Evolutionary conservation across 768 basidiomycete species (phyloP).

Genomic region (Boletus eberwhitei): DNA sequence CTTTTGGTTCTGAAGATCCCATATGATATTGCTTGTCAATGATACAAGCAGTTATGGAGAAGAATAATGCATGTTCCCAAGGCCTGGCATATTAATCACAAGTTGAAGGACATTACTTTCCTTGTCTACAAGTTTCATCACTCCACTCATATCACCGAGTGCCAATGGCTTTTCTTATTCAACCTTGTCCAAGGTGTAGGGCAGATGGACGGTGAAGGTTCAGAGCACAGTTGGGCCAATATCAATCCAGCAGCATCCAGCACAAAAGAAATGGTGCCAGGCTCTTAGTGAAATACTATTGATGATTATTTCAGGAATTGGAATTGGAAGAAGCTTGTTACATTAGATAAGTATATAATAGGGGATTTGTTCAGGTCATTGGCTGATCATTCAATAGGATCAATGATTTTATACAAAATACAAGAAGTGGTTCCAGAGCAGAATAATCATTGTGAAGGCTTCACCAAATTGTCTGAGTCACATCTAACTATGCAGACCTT

Average conservation of each 20-base stretch:
- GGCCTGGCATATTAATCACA: background rate
- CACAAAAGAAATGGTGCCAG: slow-evolving; percentile 36
- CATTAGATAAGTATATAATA: too few relatives aligned
- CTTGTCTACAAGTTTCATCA: background rate
- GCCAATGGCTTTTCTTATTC: background rate
- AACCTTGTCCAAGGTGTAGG: background rate
- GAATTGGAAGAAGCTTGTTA: background rate
- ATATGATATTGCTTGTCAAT: background rate
- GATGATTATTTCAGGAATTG: background rate
- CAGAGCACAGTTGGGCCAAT: slow-evolving; percentile 37
- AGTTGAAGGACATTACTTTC: background rate
- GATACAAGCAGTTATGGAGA: background rate
- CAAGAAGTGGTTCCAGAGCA: too few relatives aligned
- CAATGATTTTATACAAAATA: too few relatives aligned
- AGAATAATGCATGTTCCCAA: background rate
- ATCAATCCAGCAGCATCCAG: slow-evolving; percentile 32
- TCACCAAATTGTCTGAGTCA: too few relatives aligned
- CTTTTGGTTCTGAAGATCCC: background rate
- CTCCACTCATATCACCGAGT: background rate
- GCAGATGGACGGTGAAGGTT: slow-evolving; percentile 23
- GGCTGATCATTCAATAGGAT: too few relatives aligned
- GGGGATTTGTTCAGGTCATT: too few relatives aligned
- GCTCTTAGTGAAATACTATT: background rate
- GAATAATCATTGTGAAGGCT: too few relatives aligned
- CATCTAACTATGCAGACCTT: too few relatives aligned